phyloP scores from a whole-genome alignment of 306 rosid genomes.

The Dicorynia guianensis region DNA sequence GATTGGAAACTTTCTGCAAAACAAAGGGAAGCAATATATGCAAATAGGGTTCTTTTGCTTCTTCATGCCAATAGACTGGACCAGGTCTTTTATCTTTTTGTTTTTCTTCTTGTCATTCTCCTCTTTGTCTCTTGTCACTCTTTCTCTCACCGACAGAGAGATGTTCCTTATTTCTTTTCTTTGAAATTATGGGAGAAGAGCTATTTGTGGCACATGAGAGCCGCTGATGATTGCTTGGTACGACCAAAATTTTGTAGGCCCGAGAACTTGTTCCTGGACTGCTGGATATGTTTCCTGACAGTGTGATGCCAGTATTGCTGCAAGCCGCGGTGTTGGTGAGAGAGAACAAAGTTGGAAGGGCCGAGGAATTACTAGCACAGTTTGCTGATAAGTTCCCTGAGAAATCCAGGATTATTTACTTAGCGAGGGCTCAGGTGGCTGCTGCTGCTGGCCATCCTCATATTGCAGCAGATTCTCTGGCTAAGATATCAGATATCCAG shows the following conservation, averaged over 20 bases:
- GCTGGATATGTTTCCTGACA: constrained; percentile 79
- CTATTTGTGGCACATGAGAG: constrained; percentile 13
- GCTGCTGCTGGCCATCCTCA: constrained; percentile 90
- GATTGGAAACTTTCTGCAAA: constrained; percentile 76
- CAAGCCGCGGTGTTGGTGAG: constrained; percentile 89
- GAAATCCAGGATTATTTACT: constrained; percentile 68
- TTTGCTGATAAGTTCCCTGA: constrained; percentile 83
- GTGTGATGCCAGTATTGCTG: constrained; percentile 73
- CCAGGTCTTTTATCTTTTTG: constrained; percentile 64
- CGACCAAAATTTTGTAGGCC: constrained; percentile 58
- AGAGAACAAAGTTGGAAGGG: constrained; percentile 93
- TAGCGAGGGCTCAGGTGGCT: constrained; percentile 95
- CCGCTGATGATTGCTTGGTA: constrained; percentile 38
- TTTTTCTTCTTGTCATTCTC: constrained; percentile 4
- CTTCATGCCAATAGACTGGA: constrained; percentile 90
- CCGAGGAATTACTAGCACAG: constrained; percentile 84
- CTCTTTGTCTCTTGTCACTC: not conserved
- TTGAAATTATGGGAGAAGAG: not conserved
- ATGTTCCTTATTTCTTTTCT: constrained; percentile 12
- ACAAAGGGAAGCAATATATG: constrained; percentile 80
- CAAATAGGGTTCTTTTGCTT: constrained; percentile 85
- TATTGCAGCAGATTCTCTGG: constrained; percentile 87
- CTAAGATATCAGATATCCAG: constrained; percentile 81
- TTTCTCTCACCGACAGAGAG: constrained; percentile 13
- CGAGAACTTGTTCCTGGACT: constrained; percentile 84